phyloP scores from a whole-genome alignment of 1,284 basidiomycete species.

The Phylloporus gajari region DNA sequence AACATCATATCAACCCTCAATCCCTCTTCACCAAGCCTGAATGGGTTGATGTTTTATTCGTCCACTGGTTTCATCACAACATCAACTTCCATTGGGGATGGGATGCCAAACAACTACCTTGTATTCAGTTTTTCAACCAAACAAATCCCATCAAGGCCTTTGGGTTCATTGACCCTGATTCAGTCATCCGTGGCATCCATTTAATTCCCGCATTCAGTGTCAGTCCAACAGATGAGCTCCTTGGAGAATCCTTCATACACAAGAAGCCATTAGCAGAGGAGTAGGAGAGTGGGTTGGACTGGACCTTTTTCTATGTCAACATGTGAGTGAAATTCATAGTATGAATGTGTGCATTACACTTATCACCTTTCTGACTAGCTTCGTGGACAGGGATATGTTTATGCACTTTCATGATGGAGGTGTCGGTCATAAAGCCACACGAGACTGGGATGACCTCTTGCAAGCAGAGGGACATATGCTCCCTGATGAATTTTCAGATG shows the following conservation, averaged over 20 bases:
- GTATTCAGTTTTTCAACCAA: background rate
- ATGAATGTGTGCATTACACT: too few relatives aligned
- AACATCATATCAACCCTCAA: background rate
- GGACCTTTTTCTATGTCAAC: background rate
- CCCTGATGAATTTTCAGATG: too few relatives aligned
- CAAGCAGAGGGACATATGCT: too few relatives aligned
- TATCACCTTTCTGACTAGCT: too few relatives aligned
- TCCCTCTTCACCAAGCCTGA: background rate
- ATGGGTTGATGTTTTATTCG: slow-evolving; percentile 26
- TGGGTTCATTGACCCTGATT: slow-evolving; percentile 21
- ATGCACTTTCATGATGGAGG: too few relatives aligned
- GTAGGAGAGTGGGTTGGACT: background rate
- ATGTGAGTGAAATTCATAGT: slow-evolving; percentile 10
- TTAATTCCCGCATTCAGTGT: slow-evolving; percentile 10
- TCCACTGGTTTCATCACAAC: background rate
- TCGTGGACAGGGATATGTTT: too few relatives aligned
- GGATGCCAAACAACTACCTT: background rate
- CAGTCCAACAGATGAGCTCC: background rate
- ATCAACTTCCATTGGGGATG: background rate
- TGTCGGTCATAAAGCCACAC: too few relatives aligned
- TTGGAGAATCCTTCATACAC: background rate
- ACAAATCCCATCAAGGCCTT: background rate
- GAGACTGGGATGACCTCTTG: too few relatives aligned
- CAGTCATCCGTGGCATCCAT: slow-evolving; percentile 25
- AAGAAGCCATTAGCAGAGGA: background rate